Conservation (phyloP, 257 asterid genomes). For the Solanum raphanifolium region DNA sequence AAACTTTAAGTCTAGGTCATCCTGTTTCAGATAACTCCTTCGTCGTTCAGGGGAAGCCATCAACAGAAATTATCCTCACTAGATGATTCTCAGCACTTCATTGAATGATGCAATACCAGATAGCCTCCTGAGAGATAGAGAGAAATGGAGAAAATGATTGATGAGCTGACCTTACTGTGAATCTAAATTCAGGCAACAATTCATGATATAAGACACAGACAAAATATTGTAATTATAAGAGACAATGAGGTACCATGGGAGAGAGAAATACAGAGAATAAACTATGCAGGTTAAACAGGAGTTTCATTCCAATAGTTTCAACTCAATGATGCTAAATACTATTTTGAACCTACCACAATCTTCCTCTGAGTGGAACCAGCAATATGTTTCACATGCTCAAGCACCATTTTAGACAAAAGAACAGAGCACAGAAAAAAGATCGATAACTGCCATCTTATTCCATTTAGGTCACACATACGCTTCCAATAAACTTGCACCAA, state of each 20-base stretch:
- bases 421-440: neutral
- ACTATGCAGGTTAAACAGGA: neutral
- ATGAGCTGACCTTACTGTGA: neutral
- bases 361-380: neutral
- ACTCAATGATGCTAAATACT: neutral
- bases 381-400: neutral
- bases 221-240: neutral
- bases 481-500: neutral
- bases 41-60: conserved; percentile 62
- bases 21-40: conserved; percentile 40
- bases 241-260: neutral
- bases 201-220: neutral
- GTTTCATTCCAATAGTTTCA: neutral
- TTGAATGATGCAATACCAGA: neutral
- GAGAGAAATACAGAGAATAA: neutral
- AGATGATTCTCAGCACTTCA: neutral
- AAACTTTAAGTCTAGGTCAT: conserved; percentile 45
- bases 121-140: neutral
- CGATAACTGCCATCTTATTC: neutral
- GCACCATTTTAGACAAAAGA: neutral
- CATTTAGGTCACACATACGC: neutral
- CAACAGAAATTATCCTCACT: conserved; percentile 17
- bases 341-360: neutral
- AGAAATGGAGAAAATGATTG: neutral
- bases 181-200: neutral